These are phyloP conservation scores for Boletellus sp. DNA, from an alignment of 1,284 basidiomycete species.

Conservation along the genomic window DNA sequence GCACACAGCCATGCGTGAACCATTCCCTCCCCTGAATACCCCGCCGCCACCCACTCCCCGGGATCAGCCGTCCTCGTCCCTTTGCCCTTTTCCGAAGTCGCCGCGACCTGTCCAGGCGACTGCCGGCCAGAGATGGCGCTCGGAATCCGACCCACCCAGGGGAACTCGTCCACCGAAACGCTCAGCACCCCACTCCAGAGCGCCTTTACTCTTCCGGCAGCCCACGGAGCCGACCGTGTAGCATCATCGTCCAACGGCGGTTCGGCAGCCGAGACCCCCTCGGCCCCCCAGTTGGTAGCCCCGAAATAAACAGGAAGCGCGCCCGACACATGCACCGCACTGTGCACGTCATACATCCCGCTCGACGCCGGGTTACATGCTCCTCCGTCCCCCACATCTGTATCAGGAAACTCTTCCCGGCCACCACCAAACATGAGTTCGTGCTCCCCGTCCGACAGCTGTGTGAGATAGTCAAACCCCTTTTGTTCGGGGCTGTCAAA, in stretches of 20 bases:
- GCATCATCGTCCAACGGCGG: not conserved
- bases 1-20: conserved; percentile 61
- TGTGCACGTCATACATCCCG: conserved; percentile 37
- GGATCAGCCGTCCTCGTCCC: conserved; percentile 15
- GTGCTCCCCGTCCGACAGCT: conserved; percentile 47
- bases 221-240: conserved; percentile 15
- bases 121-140: conserved; percentile 33
- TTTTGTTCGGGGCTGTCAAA: conserved; percentile 39
- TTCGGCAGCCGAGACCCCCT: conserved; percentile 16
- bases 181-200: conserved; percentile 63
- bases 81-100: conserved; percentile 1
- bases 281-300: conserved; percentile 35
- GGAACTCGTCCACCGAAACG: conserved; percentile 47
- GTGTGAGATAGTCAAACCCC: conserved; percentile 71
- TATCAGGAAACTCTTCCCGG: conserved; percentile 29
- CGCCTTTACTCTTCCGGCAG: conserved; percentile 42
- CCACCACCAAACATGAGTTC: conserved; percentile 68
- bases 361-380: conserved; percentile 42
- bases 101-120: conserved; percentile 8
- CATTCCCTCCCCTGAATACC: conserved; percentile 67
- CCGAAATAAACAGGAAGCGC: conserved; percentile 50
- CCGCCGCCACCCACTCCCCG: conserved; percentile 56
- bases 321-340: conserved; percentile 44
- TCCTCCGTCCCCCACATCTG: conserved; percentile 16
- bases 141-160: conserved; percentile 58